Evolutionary conservation across 2,329 filamentous ascomycete genomes (phyloP), one percentile per base, ranked within the genome.

Genomic region (Bipolaris cookei): DNA sequence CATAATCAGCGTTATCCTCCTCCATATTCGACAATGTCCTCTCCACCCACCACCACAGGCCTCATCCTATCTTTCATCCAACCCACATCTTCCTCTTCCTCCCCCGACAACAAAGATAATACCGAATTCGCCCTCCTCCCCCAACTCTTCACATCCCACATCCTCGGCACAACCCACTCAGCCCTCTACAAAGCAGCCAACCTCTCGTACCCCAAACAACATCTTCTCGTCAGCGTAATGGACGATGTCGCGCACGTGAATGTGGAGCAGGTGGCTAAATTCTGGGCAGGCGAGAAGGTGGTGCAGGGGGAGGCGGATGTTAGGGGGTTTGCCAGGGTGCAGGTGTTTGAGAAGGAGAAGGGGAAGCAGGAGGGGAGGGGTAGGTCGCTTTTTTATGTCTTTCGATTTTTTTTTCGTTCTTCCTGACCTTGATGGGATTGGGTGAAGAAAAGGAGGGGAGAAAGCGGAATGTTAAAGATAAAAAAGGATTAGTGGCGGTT

Each of bases 171-270:
- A 5, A 21, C 13, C 4, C 8, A 30, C 0, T 21, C 38, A 8
- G 32, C 14, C 1, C 32, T 37, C 0, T 74, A 65, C 58, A 61
- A 65, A 46, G 64, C 68, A 4, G 67, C 61, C 2, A 62, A 67
- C 56, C 39, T 65, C 1, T 28, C 51, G 2, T 66, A 66, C 37
- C 39, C 50, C 21, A 68, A 67, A 39, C 66, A 62, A 38, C 51
- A 66, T 37, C 60, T 75, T 46, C n/a, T 67, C 14, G 41, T 75
- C 3, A 68, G 68, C 50, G 61, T 65, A n/a, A 44, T 70, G 1
- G 56, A 63, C 3, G 64, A 75, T 51, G 47, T 75, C 1, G 48
- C 61, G 11, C 28, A 44, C 1, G 50, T 69, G 7, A 58, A 65
- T 18, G 42, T 70, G 18, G 59, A 60, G 37, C 53, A 52, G 3